These are phyloP conservation scores for Venturia oleaginea DNA, from an alignment of 2,329 filamentous ascomycete species.

Conservation along the genomic window DNA sequence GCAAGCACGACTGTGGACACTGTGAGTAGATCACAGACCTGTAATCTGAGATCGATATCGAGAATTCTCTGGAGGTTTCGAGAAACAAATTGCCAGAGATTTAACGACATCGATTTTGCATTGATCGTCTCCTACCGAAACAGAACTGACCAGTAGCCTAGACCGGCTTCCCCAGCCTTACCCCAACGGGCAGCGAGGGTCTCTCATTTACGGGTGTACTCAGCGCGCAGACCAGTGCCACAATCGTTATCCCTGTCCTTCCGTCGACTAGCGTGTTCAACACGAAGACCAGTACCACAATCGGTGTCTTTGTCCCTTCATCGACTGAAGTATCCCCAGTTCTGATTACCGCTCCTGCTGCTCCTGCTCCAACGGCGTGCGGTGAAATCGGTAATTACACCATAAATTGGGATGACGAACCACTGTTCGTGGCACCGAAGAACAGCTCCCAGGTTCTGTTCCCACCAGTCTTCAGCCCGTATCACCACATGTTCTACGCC, in stretches of 20 bases:
- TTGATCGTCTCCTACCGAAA: background rate
- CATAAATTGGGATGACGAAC: constrained; percentile 29
- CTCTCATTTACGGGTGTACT: background rate
- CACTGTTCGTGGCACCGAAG: constrained; percentile 23
- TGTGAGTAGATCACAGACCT: background rate
- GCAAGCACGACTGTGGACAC: background rate
- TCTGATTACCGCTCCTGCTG: background rate
- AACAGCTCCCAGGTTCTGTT: constrained; percentile 22
- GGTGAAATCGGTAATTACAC: constrained; percentile 39
- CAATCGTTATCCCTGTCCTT: background rate
- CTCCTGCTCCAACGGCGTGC: constrained; percentile 20
- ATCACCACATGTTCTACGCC: constrained; percentile 43
- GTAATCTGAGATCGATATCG: background rate
- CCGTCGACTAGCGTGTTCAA: background rate
- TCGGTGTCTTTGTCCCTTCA: background rate
- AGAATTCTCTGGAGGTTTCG: too few relatives aligned
- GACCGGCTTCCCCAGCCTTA: background rate
- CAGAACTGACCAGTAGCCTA: background rate
- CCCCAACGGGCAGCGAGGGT: background rate
- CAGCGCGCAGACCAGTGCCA: background rate
- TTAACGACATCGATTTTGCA: too few relatives aligned
- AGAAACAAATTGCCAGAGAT: too few relatives aligned
- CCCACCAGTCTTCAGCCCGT: constrained; percentile 38
- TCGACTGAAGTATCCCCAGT: background rate
- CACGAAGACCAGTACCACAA: background rate